Evolutionary conservation across 2,329 filamentous ascomycete genomes (phyloP), one percentile per base, ranked within the genome.

Genomic region (Cyphellophora attinorum): DNA sequence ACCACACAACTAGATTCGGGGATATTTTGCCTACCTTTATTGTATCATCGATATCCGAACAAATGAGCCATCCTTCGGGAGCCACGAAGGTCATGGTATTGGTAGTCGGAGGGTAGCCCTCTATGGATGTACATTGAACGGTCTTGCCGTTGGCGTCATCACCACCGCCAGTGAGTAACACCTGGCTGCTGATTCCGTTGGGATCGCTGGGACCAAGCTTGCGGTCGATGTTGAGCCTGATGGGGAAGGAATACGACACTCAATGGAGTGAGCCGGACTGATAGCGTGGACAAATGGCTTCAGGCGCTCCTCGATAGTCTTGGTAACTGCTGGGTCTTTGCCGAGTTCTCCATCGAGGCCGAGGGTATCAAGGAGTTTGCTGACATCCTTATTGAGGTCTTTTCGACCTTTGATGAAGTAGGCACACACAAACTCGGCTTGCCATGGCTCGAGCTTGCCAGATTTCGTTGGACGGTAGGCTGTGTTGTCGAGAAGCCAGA

Each of bases 31-130:
- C n/a, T n/a, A n/a, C n/a, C n/a, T 96, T 95, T 65, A 96, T 93
- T 0, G 88, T 94, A 59, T 96, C 89, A 53, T 96, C 91, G 46
- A 96, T 75, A 50, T 96, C 89, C 25, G 82, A 89, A 44, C 95
- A 78, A 10, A 96, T 62, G 10, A 75, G 76, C 86, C 86, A 95
- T 5, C 89, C 88, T 31, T 81, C 75, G 0, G 80, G 74, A 12
- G 75, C 77, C 0, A 83, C 82, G 51, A 82, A 86, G 12, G 77
- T 71, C 0, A 85, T 93, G 40, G 73, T 72, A 68, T 82, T 78
- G 27, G 75, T 51, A 2, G 70, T 70, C 13, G 56, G 46, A 0
- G 73, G 67, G 4, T 76, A 67, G 6, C 33, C 27, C 11, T 25
- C 32, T 13, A 60, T 50, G 1, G 74, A 74, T 5, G 54, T 43